Conservation (phyloP, 1,284 basidiomycete genomes). For the Leccinum pachyderme region DNA sequence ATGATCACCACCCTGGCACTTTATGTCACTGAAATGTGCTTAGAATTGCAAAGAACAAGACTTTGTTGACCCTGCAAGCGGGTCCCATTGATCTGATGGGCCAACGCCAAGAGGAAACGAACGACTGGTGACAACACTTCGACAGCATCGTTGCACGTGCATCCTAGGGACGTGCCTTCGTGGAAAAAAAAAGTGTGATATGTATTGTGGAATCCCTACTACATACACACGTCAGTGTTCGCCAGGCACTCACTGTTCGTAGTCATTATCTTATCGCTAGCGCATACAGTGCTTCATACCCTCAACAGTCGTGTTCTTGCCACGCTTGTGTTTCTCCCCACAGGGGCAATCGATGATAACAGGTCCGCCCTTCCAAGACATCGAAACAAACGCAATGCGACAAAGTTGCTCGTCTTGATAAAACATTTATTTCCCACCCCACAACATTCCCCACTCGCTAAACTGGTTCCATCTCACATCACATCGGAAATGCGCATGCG, state of each 20-base stretch:
- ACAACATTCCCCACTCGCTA: conserved; percentile 1
- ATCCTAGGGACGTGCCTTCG: conserved; percentile 17
- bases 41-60: conserved; percentile 13
- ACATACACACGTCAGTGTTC: background rate
- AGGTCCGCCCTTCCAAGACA: background rate
- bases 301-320: background rate
- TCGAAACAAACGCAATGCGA: background rate
- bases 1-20: background rate
- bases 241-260: background rate
- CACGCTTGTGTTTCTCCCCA: background rate
- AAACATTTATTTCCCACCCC: conserved; percentile 20
- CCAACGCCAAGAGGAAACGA: background rate
- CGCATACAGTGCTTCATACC: background rate
- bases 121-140: background rate
- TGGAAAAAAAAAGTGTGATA: conserved; percentile 11
- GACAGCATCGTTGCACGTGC: background rate
- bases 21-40: background rate
- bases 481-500: background rate
- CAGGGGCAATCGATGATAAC: background rate
- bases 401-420: background rate
- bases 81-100: background rate
- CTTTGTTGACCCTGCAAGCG: background rate
- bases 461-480: background rate
- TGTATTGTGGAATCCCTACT: background rate
- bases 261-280: background rate